Evolutionary conservation across 2,329 filamentous ascomycete species (phyloP), one percentile per base, ranked within the genome.

Genomic region (Neopestalotiopsis rosae): DNA sequence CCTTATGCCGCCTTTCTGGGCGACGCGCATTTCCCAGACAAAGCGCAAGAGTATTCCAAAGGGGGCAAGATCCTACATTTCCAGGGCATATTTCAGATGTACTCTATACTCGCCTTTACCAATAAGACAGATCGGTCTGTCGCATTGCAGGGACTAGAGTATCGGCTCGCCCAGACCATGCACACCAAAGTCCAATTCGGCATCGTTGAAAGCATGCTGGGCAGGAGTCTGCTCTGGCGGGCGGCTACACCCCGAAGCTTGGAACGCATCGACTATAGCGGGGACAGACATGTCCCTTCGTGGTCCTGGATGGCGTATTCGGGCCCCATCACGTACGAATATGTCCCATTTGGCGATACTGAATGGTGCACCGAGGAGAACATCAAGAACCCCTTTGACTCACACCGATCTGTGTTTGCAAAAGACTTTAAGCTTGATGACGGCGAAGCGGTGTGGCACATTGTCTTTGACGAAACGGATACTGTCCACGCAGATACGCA

Each of bases 161-260:
- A 61, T 20, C 67, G 69, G 4, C 49, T 70, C 5, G 67, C 30
- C 1, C 24, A n/a, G 13, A 30, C 67, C 0, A 57, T 67, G 20
- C n/a, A 52, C 6, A 69, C 67, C 4, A 45, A 45, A 17, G 67
- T 52, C 7, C 42, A 49, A 28, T 65, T 30, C 28, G 69, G 69
- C 2, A 32, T 70, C 17, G 12, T 69, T 1, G 32, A 30, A 12
- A 45, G 38, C 14, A 69, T 67, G 40, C 28, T 69, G 3, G 30
- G 3, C 10, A n/a, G 69, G 32, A 32, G 59, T 32, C 40, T 70
- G 10, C 57, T 70, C 12, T 70, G 69, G 69, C 34, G 63, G 49
- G 28, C 67, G 5, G 42, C 24, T 12, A 49, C 13, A 1, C 9
- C 45, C 3, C 17, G 30, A 9, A 17, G 38, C 5, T 28, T 42